Conservation (phyloP, 352 stramenopile genomes). For the Globisporangium sylvaticum region DNA sequence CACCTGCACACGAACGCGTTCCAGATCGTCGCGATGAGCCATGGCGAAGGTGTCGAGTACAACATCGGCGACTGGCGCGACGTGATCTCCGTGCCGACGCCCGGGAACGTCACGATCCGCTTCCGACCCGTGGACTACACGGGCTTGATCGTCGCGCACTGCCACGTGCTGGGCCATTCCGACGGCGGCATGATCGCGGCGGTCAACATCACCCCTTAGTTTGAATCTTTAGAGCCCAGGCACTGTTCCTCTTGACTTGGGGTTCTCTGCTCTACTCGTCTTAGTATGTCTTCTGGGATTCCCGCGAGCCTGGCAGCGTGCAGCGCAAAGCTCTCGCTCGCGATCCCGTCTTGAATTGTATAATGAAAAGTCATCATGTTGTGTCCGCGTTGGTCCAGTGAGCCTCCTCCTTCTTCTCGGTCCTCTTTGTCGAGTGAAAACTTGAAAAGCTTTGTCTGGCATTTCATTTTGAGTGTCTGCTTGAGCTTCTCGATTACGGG, state of each 20-base stretch:
- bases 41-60: slow-evolving; percentile 68
- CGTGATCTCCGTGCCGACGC: slow-evolving; percentile 68
- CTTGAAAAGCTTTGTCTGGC: slow-evolving; percentile 7
- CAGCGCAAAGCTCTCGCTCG: slow-evolving; percentile 22
- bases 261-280: slow-evolving; percentile 3
- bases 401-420: background rate
- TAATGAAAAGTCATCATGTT: slow-evolving; percentile 8
- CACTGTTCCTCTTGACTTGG: too few species aligned
- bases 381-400: background rate
- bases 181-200: slow-evolving; percentile 75
- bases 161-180: slow-evolving; percentile 77
- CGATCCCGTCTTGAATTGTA: slow-evolving; percentile 22
- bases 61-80: slow-evolving; percentile 77
- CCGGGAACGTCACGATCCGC: slow-evolving; percentile 78
- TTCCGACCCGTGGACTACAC: slow-evolving; percentile 68
- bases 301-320: background rate
- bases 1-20: slow-evolving; percentile 85
- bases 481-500: slow-evolving; percentile 21
- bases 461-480: background rate
- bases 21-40: slow-evolving; percentile 71
- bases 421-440: background rate
- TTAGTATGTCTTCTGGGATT: slow-evolving; percentile 5
- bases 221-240: too few species aligned
- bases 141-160: slow-evolving; percentile 64
- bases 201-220: slow-evolving; percentile 44